A percentile compares a stretch with the other conserved stretches of the same genome.
Conservation (phyloP, 768 basidiomycete species). For the Pleurotus platypus region DNA sequence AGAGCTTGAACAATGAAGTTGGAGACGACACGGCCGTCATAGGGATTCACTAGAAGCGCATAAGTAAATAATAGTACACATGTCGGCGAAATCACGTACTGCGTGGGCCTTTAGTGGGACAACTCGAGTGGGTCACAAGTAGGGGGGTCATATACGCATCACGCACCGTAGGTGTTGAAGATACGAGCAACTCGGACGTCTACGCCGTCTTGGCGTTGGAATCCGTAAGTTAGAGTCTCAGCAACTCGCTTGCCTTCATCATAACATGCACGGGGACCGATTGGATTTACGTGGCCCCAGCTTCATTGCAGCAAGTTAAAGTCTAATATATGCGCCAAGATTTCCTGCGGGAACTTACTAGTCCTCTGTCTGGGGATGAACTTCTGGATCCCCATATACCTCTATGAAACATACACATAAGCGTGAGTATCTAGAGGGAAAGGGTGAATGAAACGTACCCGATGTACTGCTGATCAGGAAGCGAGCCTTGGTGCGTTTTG, state of each 20-base stretch:
- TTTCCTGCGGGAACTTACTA: slow-evolving; percentile 56
- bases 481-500: slow-evolving; percentile 95
- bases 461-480: slow-evolving; percentile 97
- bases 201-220: slow-evolving; percentile 90
- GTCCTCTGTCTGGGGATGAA: slow-evolving; percentile 95
- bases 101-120: slow-evolving; percentile 45
- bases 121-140: no score
- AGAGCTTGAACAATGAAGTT: slow-evolving; percentile 99
- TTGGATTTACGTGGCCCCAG: slow-evolving; percentile 99
- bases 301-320: slow-evolving; percentile 32
- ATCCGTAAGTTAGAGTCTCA: slow-evolving; percentile 96
- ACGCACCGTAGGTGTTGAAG: slow-evolving; percentile 83
- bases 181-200: slow-evolving; percentile 97
- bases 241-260: slow-evolving; percentile 99
- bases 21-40: slow-evolving; percentile 96
- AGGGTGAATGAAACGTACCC: slow-evolving; percentile 41
- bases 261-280: slow-evolving; percentile 98
- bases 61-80: slow-evolving; percentile 13
- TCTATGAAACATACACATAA: slow-evolving; percentile 41
- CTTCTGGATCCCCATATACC: slow-evolving; percentile 98
- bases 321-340: slow-evolving; percentile 9
- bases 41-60: slow-evolving; percentile 75
- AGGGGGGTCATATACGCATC: not conserved
- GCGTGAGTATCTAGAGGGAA: not conserved
- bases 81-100: slow-evolving; percentile 41